Evolutionary conservation across 2,329 filamentous ascomycete genomes (phyloP).

Genomic region (Teratosphaeria viscida): DNA sequence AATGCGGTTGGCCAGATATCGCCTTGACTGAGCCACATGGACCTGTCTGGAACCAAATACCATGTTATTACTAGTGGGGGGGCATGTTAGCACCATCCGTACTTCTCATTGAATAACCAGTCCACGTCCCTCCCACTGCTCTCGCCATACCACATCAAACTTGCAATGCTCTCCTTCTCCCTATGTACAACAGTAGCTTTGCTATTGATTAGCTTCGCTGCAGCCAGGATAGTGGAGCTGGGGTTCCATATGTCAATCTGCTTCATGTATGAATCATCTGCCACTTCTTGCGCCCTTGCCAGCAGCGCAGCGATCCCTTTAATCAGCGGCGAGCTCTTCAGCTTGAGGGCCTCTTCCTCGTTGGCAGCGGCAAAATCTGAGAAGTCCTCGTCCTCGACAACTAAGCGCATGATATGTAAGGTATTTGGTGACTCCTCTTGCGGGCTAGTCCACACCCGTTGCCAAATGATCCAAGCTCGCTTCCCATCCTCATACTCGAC

Average conservation of each 20-base stretch:
- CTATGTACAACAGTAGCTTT: slow-evolving; percentile 43
- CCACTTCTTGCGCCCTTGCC: slow-evolving; percentile 57
- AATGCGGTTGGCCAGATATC: not conserved
- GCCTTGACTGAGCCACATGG: not conserved
- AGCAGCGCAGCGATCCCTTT: slow-evolving; percentile 54
- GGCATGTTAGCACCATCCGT: slow-evolving; percentile 56
- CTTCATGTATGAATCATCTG: slow-evolving; percentile 58
- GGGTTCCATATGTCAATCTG: slow-evolving; percentile 81
- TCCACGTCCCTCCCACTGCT: slow-evolving; percentile 44
- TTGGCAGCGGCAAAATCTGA: slow-evolving; percentile 15
- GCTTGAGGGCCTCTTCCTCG: slow-evolving; percentile 9
- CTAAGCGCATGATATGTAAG: slow-evolving; percentile 58
- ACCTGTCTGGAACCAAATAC: not conserved
- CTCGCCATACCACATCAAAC: slow-evolving; percentile 59
- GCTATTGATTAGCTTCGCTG: slow-evolving; percentile 36
- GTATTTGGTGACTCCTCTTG: slow-evolving; percentile 50
- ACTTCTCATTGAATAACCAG: slow-evolving; percentile 71
- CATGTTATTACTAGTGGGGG: not conserved
- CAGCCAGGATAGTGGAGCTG: slow-evolving; percentile 37
- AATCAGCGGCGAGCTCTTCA: slow-evolving; percentile 23
- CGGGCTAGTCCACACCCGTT: slow-evolving; percentile 51
- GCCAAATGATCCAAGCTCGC: slow-evolving; percentile 67
- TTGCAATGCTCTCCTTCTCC: slow-evolving; percentile 58
- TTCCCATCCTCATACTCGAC: slow-evolving; percentile 35
- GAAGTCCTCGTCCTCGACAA: slow-evolving; percentile 45